Percentiles rank a stretch among this genome's conserved stretches.
phyloP scores from a whole-genome alignment of 2,329 filamentous ascomycete genomes.

The Xylaria multiplex region DNA sequence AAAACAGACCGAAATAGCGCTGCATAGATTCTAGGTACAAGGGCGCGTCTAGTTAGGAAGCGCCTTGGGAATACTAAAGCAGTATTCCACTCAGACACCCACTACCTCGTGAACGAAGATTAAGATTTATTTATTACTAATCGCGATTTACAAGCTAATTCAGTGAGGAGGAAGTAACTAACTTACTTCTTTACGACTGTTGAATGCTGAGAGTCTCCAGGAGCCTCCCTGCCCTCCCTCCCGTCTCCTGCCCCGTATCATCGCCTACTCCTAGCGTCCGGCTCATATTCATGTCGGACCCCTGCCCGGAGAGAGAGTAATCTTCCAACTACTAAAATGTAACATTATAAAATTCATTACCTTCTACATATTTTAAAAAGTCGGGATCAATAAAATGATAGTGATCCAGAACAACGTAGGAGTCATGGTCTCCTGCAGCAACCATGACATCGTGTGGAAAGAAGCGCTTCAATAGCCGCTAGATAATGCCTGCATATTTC shows the following conservation, averaged over 20 bases:
- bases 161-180: background rate
- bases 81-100: too few species aligned
- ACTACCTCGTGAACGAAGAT: too few species aligned
- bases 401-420: background rate
- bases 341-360: background rate
- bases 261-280: too few species aligned
- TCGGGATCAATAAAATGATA: background rate
- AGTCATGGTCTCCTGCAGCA: background rate
- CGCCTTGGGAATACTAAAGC: too few species aligned
- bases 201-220: background rate
- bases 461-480: background rate
- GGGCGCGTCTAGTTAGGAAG: too few species aligned
- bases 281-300: too few species aligned
- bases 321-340: background rate
- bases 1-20: too few species aligned
- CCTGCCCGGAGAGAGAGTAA: too few species aligned
- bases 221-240: background rate
- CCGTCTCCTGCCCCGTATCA: too few species aligned
- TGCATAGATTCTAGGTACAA: too few species aligned
- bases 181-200: background rate
- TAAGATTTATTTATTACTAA: background rate
- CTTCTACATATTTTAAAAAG: background rate
- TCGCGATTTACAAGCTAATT: too few species aligned
- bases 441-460: conserved; percentile 11
- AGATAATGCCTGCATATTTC: background rate